These are phyloP conservation scores for Micractinium conductrix DNA, from an alignment of 139 green algal genomes.

Conservation along the genomic window DNA sequence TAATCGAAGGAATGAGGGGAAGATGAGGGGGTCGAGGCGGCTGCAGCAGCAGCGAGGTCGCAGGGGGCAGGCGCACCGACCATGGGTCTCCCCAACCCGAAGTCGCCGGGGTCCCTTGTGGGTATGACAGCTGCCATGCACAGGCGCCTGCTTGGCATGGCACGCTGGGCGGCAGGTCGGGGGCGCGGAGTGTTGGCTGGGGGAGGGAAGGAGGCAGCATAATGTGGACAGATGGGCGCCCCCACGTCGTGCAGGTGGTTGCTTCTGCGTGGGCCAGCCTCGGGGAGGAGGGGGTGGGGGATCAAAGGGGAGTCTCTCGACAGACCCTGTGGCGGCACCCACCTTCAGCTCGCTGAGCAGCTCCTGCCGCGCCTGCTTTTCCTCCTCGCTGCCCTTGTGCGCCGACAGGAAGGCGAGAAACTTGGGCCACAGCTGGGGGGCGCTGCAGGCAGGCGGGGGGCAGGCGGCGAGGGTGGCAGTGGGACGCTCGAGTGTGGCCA, in stretches of 20 bases:
- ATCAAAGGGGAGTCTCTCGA: not conserved
- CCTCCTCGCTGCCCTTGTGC: constrained; percentile 29
- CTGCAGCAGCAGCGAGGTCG: not conserved
- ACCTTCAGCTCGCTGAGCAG: constrained; percentile 47
- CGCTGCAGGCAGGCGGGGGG: not conserved
- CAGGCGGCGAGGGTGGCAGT: not conserved
- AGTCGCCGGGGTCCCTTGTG: not conserved
- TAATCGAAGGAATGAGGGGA: not conserved
- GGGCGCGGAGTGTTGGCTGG: not conserved
- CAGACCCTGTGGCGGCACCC: not conserved
- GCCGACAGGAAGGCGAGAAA: constrained; percentile 67
- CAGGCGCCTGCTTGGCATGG: too few species aligned
- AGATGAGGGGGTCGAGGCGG: not conserved
- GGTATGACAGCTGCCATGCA: too few species aligned
- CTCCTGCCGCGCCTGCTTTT: constrained; percentile 48
- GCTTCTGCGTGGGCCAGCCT: too few species aligned
- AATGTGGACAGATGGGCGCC: not conserved
- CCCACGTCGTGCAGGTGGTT: not conserved
- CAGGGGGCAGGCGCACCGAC: not conserved
- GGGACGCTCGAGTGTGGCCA: too few species aligned
- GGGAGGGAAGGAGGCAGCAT: not conserved
- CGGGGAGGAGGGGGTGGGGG: too few species aligned
- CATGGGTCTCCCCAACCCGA: not conserved
- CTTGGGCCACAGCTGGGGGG: constrained; percentile 56
- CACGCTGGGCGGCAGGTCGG: too few species aligned